Conservation (phyloP, 1,284 basidiomycete species). For the Ustilago crameri region DNA sequence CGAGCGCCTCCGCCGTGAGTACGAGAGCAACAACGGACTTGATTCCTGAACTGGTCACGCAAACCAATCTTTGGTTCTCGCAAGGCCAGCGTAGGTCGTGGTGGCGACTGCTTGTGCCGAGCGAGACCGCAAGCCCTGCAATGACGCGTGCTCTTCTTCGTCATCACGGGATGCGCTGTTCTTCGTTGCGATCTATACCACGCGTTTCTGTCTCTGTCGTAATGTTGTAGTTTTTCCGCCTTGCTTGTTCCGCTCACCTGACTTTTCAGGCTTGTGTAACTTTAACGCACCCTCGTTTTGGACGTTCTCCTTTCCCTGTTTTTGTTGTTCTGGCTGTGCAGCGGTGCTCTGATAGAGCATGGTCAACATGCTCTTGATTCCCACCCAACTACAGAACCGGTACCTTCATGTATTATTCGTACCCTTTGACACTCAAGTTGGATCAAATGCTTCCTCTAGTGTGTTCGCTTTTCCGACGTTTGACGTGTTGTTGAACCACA, state of each 20-base stretch:
- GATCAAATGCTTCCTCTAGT: background rate
- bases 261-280: conserved; percentile 2
- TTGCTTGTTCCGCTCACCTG: background rate
- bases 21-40: conserved; percentile 47
- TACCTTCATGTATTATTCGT: background rate
- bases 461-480: background rate
- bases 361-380: background rate
- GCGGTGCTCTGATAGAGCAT: background rate
- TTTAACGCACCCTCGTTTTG: conserved; percentile 2
- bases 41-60: conserved; percentile 20
- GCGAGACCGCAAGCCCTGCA: conserved; percentile 4
- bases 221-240: conserved; percentile 24
- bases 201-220: conserved; percentile 8
- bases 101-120: background rate
- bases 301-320: conserved; percentile 10
- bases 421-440: background rate
- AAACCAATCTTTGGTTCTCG: background rate
- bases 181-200: conserved; percentile 29
- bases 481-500: too few species aligned
- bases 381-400: background rate
- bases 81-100: background rate
- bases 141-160: background rate
- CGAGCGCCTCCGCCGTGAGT: conserved; percentile 58
- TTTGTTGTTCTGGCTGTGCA: conserved; percentile 1
- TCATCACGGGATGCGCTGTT: background rate